phyloP scores from a whole-genome alignment of 2,329 filamentous ascomycete genomes.

The Ophiognomonia clavigignenti-juglandacearum region DNA sequence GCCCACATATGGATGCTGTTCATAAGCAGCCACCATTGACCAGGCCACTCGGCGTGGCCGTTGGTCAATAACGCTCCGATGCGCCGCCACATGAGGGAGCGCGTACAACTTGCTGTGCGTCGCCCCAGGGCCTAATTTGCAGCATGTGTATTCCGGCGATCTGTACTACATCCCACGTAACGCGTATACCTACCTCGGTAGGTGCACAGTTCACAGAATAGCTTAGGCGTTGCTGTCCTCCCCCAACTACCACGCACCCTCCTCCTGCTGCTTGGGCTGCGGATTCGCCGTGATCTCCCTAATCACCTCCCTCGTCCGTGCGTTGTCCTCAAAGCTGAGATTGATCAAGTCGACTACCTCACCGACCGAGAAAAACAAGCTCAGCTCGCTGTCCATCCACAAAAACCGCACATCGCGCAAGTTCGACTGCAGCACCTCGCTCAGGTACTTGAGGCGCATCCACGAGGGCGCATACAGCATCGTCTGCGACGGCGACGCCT shows the following conservation, averaged over 20 bases:
- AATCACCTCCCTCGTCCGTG: slow-evolving; percentile 52
- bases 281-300: slow-evolving; percentile 52
- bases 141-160: too few species aligned
- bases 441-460: slow-evolving; percentile 60
- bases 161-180: too few species aligned
- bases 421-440: slow-evolving; percentile 62
- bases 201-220: too few species aligned
- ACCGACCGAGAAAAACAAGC: slow-evolving; percentile 54
- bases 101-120: too few species aligned
- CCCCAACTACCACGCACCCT: slow-evolving; percentile 3
- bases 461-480: slow-evolving; percentile 57
- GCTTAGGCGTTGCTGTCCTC: background rate
- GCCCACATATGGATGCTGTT: too few species aligned
- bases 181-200: too few species aligned
- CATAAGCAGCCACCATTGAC: too few species aligned
- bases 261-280: slow-evolving; percentile 28
- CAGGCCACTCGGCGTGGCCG: too few species aligned
- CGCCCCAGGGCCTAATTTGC: too few species aligned
- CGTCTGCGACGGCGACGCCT: slow-evolving; percentile 50
- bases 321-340: slow-evolving; percentile 61
- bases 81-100: too few species aligned
- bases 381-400: slow-evolving; percentile 63
- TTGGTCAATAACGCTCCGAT: too few species aligned
- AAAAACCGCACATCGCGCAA: slow-evolving; percentile 58
- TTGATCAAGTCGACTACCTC: slow-evolving; percentile 60